Base-by-base conservation (phyloP, 805 yeast species). In the Lipomyces sp. region DNA sequence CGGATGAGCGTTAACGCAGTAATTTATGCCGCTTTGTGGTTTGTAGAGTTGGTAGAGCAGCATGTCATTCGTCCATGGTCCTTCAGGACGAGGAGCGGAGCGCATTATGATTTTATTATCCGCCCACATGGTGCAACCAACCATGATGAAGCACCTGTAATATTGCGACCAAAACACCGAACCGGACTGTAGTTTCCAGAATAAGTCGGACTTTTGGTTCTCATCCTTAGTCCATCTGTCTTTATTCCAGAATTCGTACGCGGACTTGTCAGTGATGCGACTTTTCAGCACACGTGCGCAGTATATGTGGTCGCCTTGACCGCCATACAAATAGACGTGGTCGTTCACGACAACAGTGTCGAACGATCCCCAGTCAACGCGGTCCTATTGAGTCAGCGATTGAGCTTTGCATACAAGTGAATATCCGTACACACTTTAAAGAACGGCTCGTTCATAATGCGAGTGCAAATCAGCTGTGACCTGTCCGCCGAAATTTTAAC, bases 1-100 rank as follows among this genome's bases (percentile, higher is more conserved):
- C 4, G 71, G 71, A 63, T 68, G 71, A 6, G 70, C 71, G 18
- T 68, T 68, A 35, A 68, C 39, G 58, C 71, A 68, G 61, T 68
- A 68, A 53, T 68, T 68, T 32, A 68, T 60, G 2, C 71, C 71
- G 39, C 37, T 29, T 24, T 18, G 33, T 13, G 69, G 69, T 51
- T 59, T 55, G 55, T 68, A 57, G 11, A 68, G 64, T 60, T 68
- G 71, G 8, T 62, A 42, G 54, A 65, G 59, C 3, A 60, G 48
- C 11, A 45, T 39, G 57, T 68, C 71, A 13, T 39, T 11, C 10
- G 70, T 68, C 71, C 71, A 68, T 10, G 71, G 71, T 1, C 71
- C 71, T 37, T 68, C 71, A 30, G 68, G 69, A 2, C 69, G 62
- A 2, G 64, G 62, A 5, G 71, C 69, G 8, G 67, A 63, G 37